These are phyloP conservation scores for Thermothielavioides terrestris DNA, from an alignment of 495 filamentous ascomycete species.

Conservation along the genomic window DNA sequence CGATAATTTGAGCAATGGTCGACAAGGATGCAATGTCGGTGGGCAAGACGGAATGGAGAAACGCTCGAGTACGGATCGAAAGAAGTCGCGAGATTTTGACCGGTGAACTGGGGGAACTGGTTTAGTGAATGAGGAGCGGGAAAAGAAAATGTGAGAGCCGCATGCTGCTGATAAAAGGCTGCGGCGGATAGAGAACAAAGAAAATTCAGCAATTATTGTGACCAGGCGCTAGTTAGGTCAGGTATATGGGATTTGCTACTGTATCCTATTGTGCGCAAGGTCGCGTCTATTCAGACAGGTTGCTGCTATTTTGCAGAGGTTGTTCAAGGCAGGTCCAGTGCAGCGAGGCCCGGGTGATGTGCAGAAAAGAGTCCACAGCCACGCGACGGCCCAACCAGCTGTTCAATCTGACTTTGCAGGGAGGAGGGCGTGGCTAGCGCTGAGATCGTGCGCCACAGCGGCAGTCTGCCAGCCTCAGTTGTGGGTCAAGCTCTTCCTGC, in stretches of 20 bases:
- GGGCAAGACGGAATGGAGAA: not conserved
- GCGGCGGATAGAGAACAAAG: slow-evolving; percentile 1
- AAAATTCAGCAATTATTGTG: not conserved
- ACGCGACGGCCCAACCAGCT: no score
- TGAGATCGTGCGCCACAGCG: no score
- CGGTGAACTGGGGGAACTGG: not conserved
- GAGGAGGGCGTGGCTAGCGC: no score
- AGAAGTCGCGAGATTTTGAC: not conserved
- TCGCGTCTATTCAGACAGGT: not conserved
- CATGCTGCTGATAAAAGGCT: slow-evolving; percentile 3
- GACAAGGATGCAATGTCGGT: no score
- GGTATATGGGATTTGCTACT: not conserved
- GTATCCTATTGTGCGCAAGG: slow-evolving; percentile 1
- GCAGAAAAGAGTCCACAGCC: not conserved
- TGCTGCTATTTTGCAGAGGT: not conserved
- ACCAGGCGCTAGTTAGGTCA: not conserved
- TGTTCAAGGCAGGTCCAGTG: no score
- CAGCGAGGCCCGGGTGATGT: no score
- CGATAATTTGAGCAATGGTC: no score
- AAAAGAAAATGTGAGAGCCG: not conserved
- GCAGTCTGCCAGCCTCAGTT: no score
- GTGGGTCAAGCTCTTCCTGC: no score
- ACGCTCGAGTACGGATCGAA: not conserved
- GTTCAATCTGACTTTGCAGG: no score
- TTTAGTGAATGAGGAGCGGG: not conserved